Base-by-base conservation (phyloP, 331 rosid genomes). In the Prunus yedoensis region DNA sequence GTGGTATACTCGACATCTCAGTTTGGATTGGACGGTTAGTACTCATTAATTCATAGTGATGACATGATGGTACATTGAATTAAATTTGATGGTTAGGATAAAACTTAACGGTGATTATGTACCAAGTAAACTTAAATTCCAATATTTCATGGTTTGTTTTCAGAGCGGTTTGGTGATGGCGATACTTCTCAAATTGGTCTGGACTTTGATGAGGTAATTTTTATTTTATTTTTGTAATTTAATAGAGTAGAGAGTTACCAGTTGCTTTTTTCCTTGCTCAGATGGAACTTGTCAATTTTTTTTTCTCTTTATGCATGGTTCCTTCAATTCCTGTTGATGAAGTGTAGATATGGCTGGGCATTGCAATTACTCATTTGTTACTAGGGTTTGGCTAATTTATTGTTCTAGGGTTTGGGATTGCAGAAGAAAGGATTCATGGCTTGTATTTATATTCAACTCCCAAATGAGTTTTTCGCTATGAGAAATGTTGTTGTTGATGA, bases 121-220 rank as follows among this genome's bases (percentile, higher is more conserved):
- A 49, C 65, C 53, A 43, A 25, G 62, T 60, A 61, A 52, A 73
- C 50, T 47, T 81, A 63, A 78, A 66, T 49, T 79, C 32, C 53
- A 77, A 77, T 23, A 35, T 60, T 63, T 77, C 71, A 16, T 79
- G 83, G 62, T 47, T 45, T 67, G 64, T 54, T 79, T 83, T 77
- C 87, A 96, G 99, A 96, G 89, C 93, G 99, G 66, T 96, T 96
- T 80, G 99, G 99, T 76, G 99, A 96, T 25, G 99, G 99, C 1
- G 99, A 96, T 77, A 80, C 98, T 73, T 92, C 99, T 85, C 99
- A 91, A 88, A 92, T 96, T 85, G 98, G 99, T 72, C 80, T 96
- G 53, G 99, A 93, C 84, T 94, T 96, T 68, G 99, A 92, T 72
- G 99, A 93, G 98, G 99, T 96, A 88, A 82, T 63, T 74, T 16